phyloP scores from a whole-genome alignment of 2,329 filamentous ascomycete genomes.

The Talaromyces verruculosus region DNA sequence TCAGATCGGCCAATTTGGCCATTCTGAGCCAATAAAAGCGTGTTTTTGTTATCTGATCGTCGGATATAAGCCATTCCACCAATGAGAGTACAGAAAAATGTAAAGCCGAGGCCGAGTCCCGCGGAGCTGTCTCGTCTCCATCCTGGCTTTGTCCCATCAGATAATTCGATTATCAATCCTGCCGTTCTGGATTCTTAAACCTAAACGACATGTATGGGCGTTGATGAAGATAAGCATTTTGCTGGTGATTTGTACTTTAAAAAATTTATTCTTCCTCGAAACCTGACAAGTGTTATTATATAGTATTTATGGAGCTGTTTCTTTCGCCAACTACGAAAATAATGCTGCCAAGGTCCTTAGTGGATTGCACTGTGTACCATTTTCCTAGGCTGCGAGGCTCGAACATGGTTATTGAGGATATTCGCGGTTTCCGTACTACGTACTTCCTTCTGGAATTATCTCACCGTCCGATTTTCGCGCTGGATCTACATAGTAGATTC shows the following conservation, averaged over 20 bases:
- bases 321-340: too few relatives aligned
- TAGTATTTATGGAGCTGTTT: too few relatives aligned
- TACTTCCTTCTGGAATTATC: too few relatives aligned
- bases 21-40: background rate
- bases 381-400: too few relatives aligned
- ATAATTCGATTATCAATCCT: conserved; percentile 2
- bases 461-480: too few relatives aligned
- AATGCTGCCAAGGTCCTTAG: too few relatives aligned
- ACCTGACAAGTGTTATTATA: too few relatives aligned
- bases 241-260: background rate
- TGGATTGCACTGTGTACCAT: too few relatives aligned
- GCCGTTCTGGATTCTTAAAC: background rate
- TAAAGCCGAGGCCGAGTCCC: conserved; percentile 2
- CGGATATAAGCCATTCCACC: background rate
- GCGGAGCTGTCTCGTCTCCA: background rate
- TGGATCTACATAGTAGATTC: too few relatives aligned
- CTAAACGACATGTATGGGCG: background rate
- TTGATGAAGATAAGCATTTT: background rate
- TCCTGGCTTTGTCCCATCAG: background rate
- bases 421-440: too few relatives aligned
- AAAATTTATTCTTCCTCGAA: background rate
- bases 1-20: conserved; percentile 1
- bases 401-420: too few relatives aligned
- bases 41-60: conserved; percentile 14
- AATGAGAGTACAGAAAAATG: background rate